phyloP scores from a whole-genome alignment of 139 green algal species.

The Chlamydomonas sp. region DNA sequence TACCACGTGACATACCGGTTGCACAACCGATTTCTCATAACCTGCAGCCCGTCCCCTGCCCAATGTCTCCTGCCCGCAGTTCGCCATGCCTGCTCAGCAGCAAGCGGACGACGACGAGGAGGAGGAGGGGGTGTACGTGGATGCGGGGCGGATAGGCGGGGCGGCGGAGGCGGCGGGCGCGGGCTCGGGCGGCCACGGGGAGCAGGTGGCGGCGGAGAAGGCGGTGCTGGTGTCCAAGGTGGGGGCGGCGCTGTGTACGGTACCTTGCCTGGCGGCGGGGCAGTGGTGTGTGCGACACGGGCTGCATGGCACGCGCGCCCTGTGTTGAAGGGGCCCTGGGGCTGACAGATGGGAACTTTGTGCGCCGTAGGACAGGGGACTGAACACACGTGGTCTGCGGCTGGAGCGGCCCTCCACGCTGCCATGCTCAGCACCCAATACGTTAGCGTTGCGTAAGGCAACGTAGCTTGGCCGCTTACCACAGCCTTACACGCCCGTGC shows the following conservation, averaged over 20 bases:
- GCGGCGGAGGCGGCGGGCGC: neutral
- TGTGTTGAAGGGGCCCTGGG: no score
- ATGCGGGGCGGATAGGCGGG: constrained; percentile 1
- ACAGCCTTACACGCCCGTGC: neutral
- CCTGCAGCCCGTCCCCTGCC: neutral
- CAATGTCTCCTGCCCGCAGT: neutral
- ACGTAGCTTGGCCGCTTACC: no score
- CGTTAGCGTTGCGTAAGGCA: neutral
- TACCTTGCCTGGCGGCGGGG: neutral
- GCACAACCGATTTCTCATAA: no score
- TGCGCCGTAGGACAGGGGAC: neutral
- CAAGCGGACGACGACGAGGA: constrained; percentile 33
- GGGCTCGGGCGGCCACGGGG: no score
- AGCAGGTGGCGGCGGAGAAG: constrained; percentile 36
- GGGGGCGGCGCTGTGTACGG: neutral
- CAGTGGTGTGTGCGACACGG: no score
- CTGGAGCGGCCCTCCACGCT: neutral
- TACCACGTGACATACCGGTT: no score
- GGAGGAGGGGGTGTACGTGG: constrained; percentile 54
- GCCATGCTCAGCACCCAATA: neutral
- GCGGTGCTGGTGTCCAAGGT: constrained; percentile 57
- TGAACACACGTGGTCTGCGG: neutral
- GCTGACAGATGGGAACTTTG: neutral
- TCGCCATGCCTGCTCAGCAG: constrained; percentile 8
- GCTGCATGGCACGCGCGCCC: no score